Evolutionary conservation across 352 stramenopile species (phyloP), one percentile per base, ranked within the genome.

Genomic region (Globisporangium cylindrosporum): DNA sequence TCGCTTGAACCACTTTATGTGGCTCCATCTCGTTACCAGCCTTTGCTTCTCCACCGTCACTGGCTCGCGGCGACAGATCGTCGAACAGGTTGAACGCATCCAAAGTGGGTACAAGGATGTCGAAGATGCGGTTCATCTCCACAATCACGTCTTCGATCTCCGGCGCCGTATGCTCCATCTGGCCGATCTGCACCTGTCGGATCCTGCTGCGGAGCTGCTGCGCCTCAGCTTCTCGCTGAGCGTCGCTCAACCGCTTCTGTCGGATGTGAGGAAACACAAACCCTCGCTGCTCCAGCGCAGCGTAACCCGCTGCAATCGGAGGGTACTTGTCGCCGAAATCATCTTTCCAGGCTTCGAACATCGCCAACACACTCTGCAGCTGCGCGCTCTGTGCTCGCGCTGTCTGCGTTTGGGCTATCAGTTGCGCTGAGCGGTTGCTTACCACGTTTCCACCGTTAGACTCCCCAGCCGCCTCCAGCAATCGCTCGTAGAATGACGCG

Each of bases 111-210:
- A 93, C 78, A 6, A 93, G 65, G 38, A 93, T 90, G 69, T 90
- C 78, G 64, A 91, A 92, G 38, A 87, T 77, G n/a, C 74, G 76
- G 65, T 93, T 77, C 85, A 91, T 91, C 68, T 91, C 85, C 22
- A 77, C 60, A 1, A 93, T 63, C 60, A 85, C 72, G 18, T 78
- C 70, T 70, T 91, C 83, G 71, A 93, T 92, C 66, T 93, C 85
- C 0, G 80, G 77, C 20, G 84, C 71, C 48, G 74, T 67, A 24
- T 64, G 67, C 8, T 55, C 69, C 80, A 93, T 91, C 12, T 68
- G 55, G 25, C 71, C 25, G 48, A 73, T 71, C 22, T 79, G 72
- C 29, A 56, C 51, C 10, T 67, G 46, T 12, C 53, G 64, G 15
- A 80, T 58, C 20, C 66, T 57, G 14, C 29, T 25, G 15, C 69